Percentiles rank a stretch among this genome's conserved stretches.
Conservation (phyloP, 2,329 filamentous ascomycete genomes). For the Verticillium longisporum region DNA sequence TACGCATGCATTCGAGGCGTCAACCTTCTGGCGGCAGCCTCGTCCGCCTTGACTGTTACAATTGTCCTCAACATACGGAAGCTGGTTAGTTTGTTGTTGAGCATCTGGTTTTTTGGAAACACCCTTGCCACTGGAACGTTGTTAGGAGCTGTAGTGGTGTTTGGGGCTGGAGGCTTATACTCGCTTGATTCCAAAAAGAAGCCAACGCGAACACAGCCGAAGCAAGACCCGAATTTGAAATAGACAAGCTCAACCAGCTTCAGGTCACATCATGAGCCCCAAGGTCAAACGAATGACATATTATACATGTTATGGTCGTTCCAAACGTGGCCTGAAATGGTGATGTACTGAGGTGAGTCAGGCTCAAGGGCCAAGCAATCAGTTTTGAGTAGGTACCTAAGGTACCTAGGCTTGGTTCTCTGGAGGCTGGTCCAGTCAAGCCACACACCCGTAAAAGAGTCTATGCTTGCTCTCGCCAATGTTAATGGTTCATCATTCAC, state of each 20-base stretch:
- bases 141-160: constrained; percentile 77
- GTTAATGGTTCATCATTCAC: too few species aligned
- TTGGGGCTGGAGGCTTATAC: constrained; percentile 85
- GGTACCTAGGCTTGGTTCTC: too few species aligned
- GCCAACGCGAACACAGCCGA: constrained; percentile 12
- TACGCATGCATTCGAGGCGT: constrained; percentile 94
- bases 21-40: constrained; percentile 83
- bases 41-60: constrained; percentile 88
- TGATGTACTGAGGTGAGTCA: too few species aligned
- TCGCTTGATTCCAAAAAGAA: constrained; percentile 59
- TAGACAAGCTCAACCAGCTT: neutral
- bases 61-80: constrained; percentile 96
- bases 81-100: constrained; percentile 81
- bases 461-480: too few species aligned
- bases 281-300: too few species aligned
- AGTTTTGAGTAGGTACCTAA: too few species aligned
- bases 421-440: too few species aligned
- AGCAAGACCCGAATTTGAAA: constrained; percentile 4
- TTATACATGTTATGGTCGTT: too few species aligned
- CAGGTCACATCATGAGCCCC: neutral
- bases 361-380: too few species aligned
- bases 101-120: constrained; percentile 93
- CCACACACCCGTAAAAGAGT: too few species aligned
- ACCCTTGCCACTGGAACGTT: constrained; percentile 68
- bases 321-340: too few species aligned